Conservation (phyloP, 2,329 filamentous ascomycete species). For the Colletotrichum tamarilloi region DNA sequence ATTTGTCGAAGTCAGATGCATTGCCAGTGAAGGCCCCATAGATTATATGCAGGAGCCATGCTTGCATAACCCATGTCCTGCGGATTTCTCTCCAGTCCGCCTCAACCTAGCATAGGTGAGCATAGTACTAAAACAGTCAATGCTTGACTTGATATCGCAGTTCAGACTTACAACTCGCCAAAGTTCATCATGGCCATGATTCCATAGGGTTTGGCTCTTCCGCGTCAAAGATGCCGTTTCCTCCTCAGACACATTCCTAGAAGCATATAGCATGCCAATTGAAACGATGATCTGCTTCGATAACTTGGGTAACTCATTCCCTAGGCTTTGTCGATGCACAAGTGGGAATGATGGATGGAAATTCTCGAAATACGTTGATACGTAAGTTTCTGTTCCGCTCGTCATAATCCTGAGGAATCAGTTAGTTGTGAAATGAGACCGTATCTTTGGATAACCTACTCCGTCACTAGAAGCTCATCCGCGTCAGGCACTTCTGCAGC, state of each 20-base stretch:
- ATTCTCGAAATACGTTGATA: slow-evolving; percentile 38
- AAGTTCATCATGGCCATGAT: slow-evolving; percentile 33
- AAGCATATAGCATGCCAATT: slow-evolving; percentile 38
- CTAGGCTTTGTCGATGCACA: slow-evolving; percentile 37
- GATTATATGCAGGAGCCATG: slow-evolving; percentile 44
- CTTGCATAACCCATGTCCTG: slow-evolving; percentile 42
- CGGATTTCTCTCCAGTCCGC: slow-evolving; percentile 39
- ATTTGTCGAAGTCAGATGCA: slow-evolving; percentile 39
- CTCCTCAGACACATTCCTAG: slow-evolving; percentile 23
- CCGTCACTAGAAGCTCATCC: background rate
- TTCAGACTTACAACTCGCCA: slow-evolving; percentile 18
- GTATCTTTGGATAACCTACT: background rate
- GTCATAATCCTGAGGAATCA: background rate
- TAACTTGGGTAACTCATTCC: slow-evolving; percentile 12
- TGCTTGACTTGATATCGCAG: too few species aligned
- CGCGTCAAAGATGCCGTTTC: slow-evolving; percentile 14
- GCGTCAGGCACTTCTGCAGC: background rate
- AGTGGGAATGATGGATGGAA: slow-evolving; percentile 40
- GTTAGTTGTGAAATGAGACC: background rate
- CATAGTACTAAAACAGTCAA: background rate
- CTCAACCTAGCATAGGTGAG: slow-evolving; percentile 37
- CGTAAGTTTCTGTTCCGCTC: slow-evolving; percentile 9
- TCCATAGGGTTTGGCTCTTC: slow-evolving; percentile 37
- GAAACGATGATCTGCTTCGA: slow-evolving; percentile 35
- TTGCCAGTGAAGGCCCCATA: slow-evolving; percentile 44